These are phyloP conservation scores for Pseudoperonospora humuli DNA, from an alignment of 352 stramenopile genomes.

Conservation along the genomic window DNA sequence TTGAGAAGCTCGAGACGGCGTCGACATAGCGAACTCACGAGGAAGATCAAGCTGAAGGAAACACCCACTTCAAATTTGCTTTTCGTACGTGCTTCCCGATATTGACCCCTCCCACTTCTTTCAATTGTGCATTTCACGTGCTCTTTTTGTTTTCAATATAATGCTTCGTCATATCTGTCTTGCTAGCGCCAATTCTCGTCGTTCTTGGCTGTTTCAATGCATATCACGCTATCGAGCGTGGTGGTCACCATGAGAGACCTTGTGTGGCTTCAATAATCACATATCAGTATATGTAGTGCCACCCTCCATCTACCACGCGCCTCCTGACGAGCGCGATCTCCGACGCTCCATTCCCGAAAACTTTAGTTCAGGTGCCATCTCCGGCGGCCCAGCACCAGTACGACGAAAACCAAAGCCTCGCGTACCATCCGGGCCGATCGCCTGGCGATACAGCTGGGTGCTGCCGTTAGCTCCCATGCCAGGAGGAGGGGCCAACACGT, in stretches of 20 bases:
- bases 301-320: slow-evolving; percentile 28
- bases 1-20: no score
- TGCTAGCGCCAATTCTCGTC: slow-evolving; percentile 22
- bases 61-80: not conserved
- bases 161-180: slow-evolving; percentile 13
- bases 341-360: slow-evolving; percentile 56
- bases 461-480: slow-evolving; percentile 41
- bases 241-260: slow-evolving; percentile 16
- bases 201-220: slow-evolving; percentile 20
- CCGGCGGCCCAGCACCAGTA: slow-evolving; percentile 36
- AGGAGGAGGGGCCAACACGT: slow-evolving; percentile 22
- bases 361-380: slow-evolving; percentile 56
- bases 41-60: not conserved
- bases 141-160: slow-evolving; percentile 16
- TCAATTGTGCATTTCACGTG: slow-evolving; percentile 22
- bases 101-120: slow-evolving; percentile 7
- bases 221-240: slow-evolving; percentile 20
- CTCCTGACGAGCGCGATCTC: slow-evolving; percentile 66
- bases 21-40: no score
- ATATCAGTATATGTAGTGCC: slow-evolving; percentile 14
- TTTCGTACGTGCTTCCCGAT: not conserved
- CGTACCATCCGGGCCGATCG: slow-evolving; percentile 69
- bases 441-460: slow-evolving; percentile 63
- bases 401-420: slow-evolving; percentile 73
- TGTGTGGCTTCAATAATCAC: slow-evolving; percentile 10